Evolutionary conservation across 495 filamentous ascomycete species (phyloP).

Genomic region (Xylaria castorea): DNA sequence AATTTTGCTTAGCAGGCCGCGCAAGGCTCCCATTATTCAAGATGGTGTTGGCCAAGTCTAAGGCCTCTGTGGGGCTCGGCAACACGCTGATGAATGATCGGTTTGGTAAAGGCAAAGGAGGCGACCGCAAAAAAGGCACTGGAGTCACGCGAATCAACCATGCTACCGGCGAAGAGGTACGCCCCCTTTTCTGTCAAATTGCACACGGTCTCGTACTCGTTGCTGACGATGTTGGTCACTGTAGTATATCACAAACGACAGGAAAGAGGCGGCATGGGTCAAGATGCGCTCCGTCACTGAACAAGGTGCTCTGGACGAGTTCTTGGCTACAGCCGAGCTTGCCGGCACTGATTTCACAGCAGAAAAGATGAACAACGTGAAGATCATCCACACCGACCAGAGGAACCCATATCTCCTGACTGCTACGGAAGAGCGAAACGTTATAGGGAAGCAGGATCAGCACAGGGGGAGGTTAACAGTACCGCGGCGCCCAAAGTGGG

Average conservation of each 20-base stretch:
- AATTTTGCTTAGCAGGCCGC: not conserved
- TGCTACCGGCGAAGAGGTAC: slow-evolving; percentile 60
- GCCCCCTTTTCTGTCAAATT: not conserved
- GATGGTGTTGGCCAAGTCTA: slow-evolving; percentile 96
- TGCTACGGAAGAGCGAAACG: slow-evolving; percentile 79
- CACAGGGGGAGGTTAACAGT: slow-evolving; percentile 83
- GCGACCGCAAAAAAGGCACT: slow-evolving; percentile 66
- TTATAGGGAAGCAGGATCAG: slow-evolving; percentile 79
- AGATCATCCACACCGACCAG: slow-evolving; percentile 96
- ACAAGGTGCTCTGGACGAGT: slow-evolving; percentile 89
- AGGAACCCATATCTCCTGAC: slow-evolving; percentile 94
- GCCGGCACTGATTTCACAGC: slow-evolving; percentile 98
- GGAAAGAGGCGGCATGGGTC: slow-evolving; percentile 80
- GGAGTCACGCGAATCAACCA: slow-evolving; percentile 67
- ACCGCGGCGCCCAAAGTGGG: slow-evolving; percentile 88
- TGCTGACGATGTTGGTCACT: slow-evolving; percentile 18
- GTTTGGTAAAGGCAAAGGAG: slow-evolving; percentile 85
- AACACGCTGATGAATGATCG: slow-evolving; percentile 86
- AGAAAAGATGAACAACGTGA: slow-evolving; percentile 97
- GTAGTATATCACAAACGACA: slow-evolving; percentile 73
- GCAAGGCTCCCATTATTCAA: slow-evolving; percentile 29
- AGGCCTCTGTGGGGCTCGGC: slow-evolving; percentile 91
- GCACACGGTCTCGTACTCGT: not conserved
- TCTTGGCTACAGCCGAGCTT: slow-evolving; percentile 81
- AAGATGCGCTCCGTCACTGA: slow-evolving; percentile 99